Evolutionary conservation across 306 rosid genomes (phyloP).

Genomic region (Citrullus amarus): DNA sequence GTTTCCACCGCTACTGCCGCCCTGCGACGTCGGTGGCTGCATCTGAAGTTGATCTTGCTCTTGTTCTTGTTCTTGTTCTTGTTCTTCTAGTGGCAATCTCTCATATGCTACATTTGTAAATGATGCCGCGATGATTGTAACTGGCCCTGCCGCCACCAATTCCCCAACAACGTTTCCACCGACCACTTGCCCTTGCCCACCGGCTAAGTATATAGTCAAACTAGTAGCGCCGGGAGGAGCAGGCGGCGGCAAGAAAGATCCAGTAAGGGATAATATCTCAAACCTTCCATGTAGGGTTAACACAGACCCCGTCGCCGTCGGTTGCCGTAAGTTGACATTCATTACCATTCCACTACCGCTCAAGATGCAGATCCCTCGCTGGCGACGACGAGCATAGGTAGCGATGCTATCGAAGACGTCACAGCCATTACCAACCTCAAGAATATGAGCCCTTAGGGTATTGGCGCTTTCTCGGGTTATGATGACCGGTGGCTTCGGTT

Average conservation of each 20-base stretch:
- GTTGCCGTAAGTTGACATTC: slow-evolving; percentile 66
- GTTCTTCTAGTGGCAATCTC: slow-evolving; percentile 64
- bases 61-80: slow-evolving; percentile 18
- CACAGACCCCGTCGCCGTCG: slow-evolving; percentile 47
- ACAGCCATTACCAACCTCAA: slow-evolving; percentile 64
- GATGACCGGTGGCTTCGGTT: slow-evolving; percentile 64
- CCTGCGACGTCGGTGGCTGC: slow-evolving; percentile 31
- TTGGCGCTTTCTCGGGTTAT: slow-evolving; percentile 85
- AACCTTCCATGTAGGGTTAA: slow-evolving; percentile 76
- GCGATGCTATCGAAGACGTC: slow-evolving; percentile 75
- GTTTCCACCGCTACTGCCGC: slow-evolving; percentile 17
- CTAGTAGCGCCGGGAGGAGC: slow-evolving; percentile 92
- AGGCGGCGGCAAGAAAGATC: slow-evolving; percentile 82
- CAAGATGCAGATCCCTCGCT: slow-evolving; percentile 85
- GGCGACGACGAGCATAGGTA: slow-evolving; percentile 69
- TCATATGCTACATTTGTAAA: slow-evolving; percentile 87
- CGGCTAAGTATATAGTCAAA: slow-evolving; percentile 51
- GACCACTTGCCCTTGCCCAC: slow-evolving; percentile 83
- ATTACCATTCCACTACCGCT: slow-evolving; percentile 79
- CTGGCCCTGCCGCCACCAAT: slow-evolving; percentile 71
- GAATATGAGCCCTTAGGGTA: slow-evolving; percentile 85
- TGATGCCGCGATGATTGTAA: slow-evolving; percentile 68
- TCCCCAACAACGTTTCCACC: slow-evolving; percentile 90
- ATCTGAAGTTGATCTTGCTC: slow-evolving; percentile 27
- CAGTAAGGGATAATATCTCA: slow-evolving; percentile 71